Percentiles rank a stretch among this genome's conserved stretches.
Conservation (phyloP, 192 early-diverging fungal genomes). For the Coemansia sp. region DNA sequence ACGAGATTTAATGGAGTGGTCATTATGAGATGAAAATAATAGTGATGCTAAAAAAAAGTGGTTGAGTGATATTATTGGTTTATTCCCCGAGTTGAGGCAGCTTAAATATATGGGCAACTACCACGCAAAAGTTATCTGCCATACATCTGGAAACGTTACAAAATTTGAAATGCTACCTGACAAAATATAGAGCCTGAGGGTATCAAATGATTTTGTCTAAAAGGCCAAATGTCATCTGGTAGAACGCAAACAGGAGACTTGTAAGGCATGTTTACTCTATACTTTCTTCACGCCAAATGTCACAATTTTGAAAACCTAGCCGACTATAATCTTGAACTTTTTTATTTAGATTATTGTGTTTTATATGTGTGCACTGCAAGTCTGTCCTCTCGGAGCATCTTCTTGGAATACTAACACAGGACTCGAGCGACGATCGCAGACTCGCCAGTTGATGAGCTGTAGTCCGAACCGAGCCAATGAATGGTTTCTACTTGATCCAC, state of each 20-base stretch:
- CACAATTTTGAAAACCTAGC: slow-evolving; percentile 5
- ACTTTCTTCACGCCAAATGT: slow-evolving; percentile 8
- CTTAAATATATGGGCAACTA: too few species aligned
- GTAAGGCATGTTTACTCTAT: slow-evolving; percentile 1
- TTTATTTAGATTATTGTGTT: not conserved
- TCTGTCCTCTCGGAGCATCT: too few species aligned
- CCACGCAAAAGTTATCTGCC: not conserved
- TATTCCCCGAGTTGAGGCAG: too few species aligned
- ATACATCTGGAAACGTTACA: slow-evolving; percentile 17
- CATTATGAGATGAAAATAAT: not conserved
- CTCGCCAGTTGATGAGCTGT: too few species aligned
- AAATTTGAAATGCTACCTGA: slow-evolving; percentile 9
- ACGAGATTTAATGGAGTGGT: not conserved
- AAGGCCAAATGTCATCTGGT: not conserved
- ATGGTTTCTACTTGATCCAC: too few species aligned
- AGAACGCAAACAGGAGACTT: slow-evolving; percentile 9
- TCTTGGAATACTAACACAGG: too few species aligned
- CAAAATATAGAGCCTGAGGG: slow-evolving; percentile 1
- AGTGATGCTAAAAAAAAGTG: too few species aligned
- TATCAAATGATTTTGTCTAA: not conserved
- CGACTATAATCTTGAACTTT: not conserved
- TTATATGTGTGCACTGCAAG: not conserved
- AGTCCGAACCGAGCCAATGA: too few species aligned
- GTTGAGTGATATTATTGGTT: too few species aligned
- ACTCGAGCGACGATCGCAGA: too few species aligned